Conservation (phyloP, 2,329 filamentous ascomycete species). For the Penicillium sp. region DNA sequence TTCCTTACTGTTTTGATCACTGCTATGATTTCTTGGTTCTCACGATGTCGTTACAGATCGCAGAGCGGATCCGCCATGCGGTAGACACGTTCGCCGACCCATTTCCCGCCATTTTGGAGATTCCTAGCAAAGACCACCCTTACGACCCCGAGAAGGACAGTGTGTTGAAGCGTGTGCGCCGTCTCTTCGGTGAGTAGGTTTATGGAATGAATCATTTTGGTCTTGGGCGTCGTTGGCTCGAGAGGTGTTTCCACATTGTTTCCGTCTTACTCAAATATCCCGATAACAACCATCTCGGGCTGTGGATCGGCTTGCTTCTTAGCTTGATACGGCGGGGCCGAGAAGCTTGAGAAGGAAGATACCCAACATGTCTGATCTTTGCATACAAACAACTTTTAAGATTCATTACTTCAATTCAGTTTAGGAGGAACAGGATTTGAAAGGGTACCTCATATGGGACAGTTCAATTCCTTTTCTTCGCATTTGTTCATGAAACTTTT, state of each 20-base stretch:
- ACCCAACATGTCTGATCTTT: conserved; percentile 19
- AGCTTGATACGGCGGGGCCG: conserved; percentile 5
- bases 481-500: no score
- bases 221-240: conserved; percentile 5
- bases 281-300: conserved; percentile 1
- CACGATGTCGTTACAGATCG: conserved; percentile 59
- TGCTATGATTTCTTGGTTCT: not conserved
- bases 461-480: no score
- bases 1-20: not conserved
- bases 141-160: conserved; percentile 99
- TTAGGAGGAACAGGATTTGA: no score
- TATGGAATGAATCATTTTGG: not conserved
- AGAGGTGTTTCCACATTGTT: conserved; percentile 3
- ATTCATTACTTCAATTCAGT: not conserved
- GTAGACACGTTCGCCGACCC: conserved; percentile 91
- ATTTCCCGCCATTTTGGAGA: conserved; percentile 94
- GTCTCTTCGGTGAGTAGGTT: conserved; percentile 61
- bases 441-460: no score
- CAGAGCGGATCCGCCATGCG: conserved; percentile 85
- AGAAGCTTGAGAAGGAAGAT: conserved; percentile 22
- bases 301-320: conserved; percentile 1
- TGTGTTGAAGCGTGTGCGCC: conserved; percentile 81
- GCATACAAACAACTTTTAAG: conserved; percentile 14
- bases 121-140: conserved; percentile 97
- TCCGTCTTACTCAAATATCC: conserved; percentile 5